A percentile compares a stretch with the other conserved stretches of the same genome.
These are phyloP conservation scores for Peronospora farinosa DNA, from an alignment of 352 stramenopile genomes.

Conservation along the genomic window DNA sequence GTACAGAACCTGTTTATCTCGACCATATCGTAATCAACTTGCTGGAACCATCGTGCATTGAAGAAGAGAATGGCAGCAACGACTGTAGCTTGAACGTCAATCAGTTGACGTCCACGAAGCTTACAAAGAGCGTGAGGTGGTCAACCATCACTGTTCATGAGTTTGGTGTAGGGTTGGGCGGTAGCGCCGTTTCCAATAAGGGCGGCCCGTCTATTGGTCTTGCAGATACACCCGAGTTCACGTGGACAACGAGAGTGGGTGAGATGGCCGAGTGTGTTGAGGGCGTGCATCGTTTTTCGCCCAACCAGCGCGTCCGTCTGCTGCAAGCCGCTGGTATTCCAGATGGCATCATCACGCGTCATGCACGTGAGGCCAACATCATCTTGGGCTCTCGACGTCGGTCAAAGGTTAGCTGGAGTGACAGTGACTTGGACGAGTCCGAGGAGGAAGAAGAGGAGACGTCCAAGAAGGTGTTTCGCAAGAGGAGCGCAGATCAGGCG, in stretches of 20 bases:
- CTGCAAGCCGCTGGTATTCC: slow-evolving; percentile 48
- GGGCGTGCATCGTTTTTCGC: slow-evolving; percentile 56
- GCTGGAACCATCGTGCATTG: neutral
- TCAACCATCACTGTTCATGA: slow-evolving; percentile 50
- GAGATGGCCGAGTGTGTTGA: slow-evolving; percentile 62
- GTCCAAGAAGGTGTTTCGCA: slow-evolving; percentile 17
- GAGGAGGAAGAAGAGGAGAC: slow-evolving; percentile 13
- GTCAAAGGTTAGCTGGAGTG: slow-evolving; percentile 19
- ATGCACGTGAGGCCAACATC: slow-evolving; percentile 59
- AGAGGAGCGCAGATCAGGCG: slow-evolving; percentile 41
- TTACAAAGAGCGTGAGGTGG: slow-evolving; percentile 32
- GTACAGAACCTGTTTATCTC: neutral
- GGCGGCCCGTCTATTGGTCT: slow-evolving; percentile 56
- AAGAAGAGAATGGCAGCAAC: slow-evolving; percentile 1
- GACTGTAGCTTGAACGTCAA: neutral
- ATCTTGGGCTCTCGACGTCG: slow-evolving; percentile 53
- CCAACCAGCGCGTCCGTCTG: slow-evolving; percentile 50
- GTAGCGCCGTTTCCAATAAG: slow-evolving; percentile 51
- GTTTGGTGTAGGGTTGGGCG: slow-evolving; percentile 52
- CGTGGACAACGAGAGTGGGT: slow-evolving; percentile 58
- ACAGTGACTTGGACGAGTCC: slow-evolving; percentile 12
- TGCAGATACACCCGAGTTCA: slow-evolving; percentile 49
- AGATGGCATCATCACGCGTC: slow-evolving; percentile 61
- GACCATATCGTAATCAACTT: slow-evolving; percentile 3
- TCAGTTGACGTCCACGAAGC: neutral